Conservation (phyloP, 1,284 basidiomycete genomes). For the Fistulinella staudtii region DNA sequence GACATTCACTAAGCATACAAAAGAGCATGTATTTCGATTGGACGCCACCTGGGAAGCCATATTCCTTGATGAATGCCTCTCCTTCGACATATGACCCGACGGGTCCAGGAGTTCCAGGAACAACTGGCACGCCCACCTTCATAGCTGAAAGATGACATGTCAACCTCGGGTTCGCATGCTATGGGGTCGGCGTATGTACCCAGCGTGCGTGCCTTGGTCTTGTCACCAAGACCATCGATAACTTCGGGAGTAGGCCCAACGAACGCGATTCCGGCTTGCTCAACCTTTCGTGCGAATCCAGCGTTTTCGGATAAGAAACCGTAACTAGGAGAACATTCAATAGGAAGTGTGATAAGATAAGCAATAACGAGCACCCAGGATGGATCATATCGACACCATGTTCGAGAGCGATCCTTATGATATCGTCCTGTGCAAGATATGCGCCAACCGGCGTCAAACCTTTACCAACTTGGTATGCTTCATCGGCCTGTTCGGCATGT, state of each 20-base stretch:
- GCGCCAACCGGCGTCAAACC: constrained; percentile 94
- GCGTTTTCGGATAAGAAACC: constrained; percentile 99
- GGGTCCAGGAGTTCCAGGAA: constrained; percentile 95
- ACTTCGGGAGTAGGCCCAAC: constrained; percentile 96
- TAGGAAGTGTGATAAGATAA: neutral
- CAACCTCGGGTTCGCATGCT: neutral
- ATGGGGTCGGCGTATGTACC: constrained; percentile 43
- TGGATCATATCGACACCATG: constrained; percentile 99
- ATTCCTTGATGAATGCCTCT: constrained; percentile 86
- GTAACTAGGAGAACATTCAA: constrained; percentile 54
- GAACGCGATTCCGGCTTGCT: constrained; percentile 96
- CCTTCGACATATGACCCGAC: constrained; percentile 84
- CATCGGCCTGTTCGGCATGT: constrained; percentile 83
- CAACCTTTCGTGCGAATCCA: constrained; percentile 92
- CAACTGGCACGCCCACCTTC: constrained; percentile 89
- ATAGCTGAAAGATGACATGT: constrained; percentile 51
- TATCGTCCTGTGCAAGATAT: constrained; percentile 97
- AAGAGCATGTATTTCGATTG: constrained; percentile 7
- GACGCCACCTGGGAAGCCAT: constrained; percentile 86
- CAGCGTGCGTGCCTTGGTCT: constrained; percentile 92
- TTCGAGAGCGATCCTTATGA: constrained; percentile 91
- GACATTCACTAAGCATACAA: neutral
- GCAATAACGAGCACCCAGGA: constrained; percentile 65
- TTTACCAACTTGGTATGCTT: constrained; percentile 97
- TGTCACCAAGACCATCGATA: constrained; percentile 97